Evolutionary conservation across 1,139 yeast genomes (phyloP).

Genomic region (Taphrina communis): DNA sequence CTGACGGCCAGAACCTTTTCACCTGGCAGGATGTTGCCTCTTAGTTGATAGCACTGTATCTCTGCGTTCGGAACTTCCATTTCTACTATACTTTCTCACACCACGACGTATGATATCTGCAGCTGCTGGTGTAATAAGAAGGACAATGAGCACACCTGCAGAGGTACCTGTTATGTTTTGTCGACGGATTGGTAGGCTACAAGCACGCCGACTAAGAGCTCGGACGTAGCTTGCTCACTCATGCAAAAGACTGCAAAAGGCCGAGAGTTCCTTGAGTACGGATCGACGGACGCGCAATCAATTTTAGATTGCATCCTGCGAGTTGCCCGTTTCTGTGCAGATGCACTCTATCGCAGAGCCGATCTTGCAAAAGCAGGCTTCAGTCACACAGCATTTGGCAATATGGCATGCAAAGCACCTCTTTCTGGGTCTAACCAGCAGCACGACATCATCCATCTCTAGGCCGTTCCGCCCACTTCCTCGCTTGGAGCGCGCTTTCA

Average conservation of each 20-base stretch:
- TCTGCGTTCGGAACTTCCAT: background rate
- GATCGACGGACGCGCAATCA: background rate
- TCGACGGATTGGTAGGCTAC: background rate
- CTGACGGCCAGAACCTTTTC: slow-evolving; percentile 1
- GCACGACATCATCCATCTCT: slow-evolving; percentile 10
- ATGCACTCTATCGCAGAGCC: no score
- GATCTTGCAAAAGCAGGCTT: no score
- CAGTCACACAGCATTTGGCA: no score
- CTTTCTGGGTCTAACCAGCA: no score
- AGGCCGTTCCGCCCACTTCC: slow-evolving; percentile 59
- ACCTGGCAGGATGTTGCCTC: background rate
- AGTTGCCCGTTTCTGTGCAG: background rate
- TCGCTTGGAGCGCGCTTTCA: slow-evolving; percentile 66
- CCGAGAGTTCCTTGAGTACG: background rate
- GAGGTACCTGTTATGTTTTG: background rate
- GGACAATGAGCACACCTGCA: background rate
- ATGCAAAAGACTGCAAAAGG: no score
- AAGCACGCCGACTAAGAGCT: no score
- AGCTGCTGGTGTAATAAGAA: no score
- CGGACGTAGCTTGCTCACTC: no score
- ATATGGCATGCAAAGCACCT: no score
- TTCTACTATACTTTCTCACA: no score
- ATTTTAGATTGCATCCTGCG: background rate
- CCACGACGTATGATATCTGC: no score
- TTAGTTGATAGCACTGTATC: background rate